These are phyloP conservation scores for Neurospora sp. DNA, from an alignment of 2,329 filamentous ascomycete genomes.

Conservation along the genomic window DNA sequence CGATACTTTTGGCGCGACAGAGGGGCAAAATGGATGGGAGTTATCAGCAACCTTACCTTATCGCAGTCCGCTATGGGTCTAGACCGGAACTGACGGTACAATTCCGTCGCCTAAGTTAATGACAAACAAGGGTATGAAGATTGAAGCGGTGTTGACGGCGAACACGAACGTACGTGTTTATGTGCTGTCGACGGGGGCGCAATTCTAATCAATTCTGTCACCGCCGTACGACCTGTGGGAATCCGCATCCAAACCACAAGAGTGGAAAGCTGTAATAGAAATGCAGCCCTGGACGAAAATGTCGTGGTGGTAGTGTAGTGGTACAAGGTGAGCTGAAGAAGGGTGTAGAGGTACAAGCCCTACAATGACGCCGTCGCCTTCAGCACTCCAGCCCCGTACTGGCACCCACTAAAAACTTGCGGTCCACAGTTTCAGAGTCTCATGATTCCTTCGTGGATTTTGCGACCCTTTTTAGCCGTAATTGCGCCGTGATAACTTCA, in stretches of 20 bases:
- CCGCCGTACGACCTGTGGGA: background rate
- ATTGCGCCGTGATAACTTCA: background rate
- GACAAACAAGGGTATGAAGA: background rate
- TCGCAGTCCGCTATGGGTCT: background rate
- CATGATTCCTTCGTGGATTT: background rate
- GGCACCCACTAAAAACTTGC: background rate
- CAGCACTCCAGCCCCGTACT: background rate
- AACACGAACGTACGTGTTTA: background rate
- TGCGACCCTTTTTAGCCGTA: background rate
- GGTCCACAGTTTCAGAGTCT: background rate
- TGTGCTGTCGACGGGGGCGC: background rate
- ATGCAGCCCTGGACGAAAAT: background rate
- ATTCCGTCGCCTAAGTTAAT: background rate
- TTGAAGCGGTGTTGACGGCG: background rate
- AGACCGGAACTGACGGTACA: background rate
- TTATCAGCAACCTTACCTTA: background rate
- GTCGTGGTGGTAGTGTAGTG: background rate
- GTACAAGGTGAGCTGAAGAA: background rate
- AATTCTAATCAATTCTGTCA: background rate
- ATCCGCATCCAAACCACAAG: background rate
- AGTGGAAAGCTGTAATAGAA: background rate
- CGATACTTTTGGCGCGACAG: background rate
- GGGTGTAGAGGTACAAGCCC: background rate
- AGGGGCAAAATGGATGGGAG: background rate
- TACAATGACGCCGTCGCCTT: background rate